Base-by-base conservation (phyloP, 2,329 filamentous ascomycete species). In the Colletotrichum lini region DNA sequence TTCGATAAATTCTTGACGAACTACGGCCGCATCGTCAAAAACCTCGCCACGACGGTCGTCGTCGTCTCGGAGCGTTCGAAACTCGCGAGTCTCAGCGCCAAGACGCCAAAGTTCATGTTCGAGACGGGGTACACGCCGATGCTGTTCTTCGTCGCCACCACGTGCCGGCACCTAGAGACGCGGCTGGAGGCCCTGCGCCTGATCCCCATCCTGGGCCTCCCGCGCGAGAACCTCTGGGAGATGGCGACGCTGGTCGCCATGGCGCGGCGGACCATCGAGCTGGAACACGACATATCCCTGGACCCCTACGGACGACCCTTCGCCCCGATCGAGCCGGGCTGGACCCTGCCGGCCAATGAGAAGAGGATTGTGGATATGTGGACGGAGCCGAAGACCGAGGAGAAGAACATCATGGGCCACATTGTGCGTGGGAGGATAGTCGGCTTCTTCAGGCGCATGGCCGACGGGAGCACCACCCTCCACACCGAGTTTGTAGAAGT, bases 51-150 rank as follows among this genome's bases (percentile, higher is more conserved):
- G 13, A 68, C 57, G 15, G 59, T 56, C 12, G 26, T 35, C 2
- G 44, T 56, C 30, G 47, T 63, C 1, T 59, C 40, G 5, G 58
- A 40, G n/a, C 58, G 69, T 10, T 10, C 47, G 2, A 16, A 38
- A 9, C 12, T 26, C 3, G 40, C 30, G 10, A 21, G n/a, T 2
- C 16, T 10, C 3, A 40, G 35, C 9, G 42, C 58, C 12, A 21
- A 38, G 12, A 57, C 52, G 8, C 47, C 70, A 12, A 72, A 66
- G 15, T 72, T 72, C 4, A 57, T 60, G 23, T 72, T 72, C 12
- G 70, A 72, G 4, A 72, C 67, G 8, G 70, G 70, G 3, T 72
- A 65, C 60, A 45, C 52, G 2, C 70, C 70, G 2, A 70, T 72
- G 67, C 26, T 72, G 13, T 72, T 70, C 38, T 70, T 69, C 6